These are phyloP conservation scores for Cryptococcus wingfieldii DNA, from an alignment of 1,284 basidiomycete genomes.

Conservation along the genomic window DNA sequence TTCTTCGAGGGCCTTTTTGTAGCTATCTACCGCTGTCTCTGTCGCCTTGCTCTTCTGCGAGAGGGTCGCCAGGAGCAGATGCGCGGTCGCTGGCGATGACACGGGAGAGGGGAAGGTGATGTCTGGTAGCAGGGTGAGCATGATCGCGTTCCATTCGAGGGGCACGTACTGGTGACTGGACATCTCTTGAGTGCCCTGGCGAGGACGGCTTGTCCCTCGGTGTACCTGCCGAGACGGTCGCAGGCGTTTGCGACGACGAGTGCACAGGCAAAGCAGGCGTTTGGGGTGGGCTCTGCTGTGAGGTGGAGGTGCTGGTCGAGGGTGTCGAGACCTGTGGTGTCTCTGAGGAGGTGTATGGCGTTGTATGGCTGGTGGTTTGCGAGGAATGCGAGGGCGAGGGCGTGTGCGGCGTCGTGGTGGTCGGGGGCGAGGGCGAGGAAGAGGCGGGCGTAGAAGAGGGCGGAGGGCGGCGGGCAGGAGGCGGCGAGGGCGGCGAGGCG, in stretches of 20 bases:
- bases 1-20: constrained; percentile 64
- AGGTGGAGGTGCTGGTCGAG: constrained; percentile 18
- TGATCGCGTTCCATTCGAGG: constrained; percentile 3
- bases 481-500: constrained; percentile 35
- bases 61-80: constrained; percentile 34
- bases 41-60: constrained; percentile 52
- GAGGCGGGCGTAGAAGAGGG: constrained; percentile 42
- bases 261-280: constrained; percentile 64
- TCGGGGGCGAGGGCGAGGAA: constrained; percentile 34
- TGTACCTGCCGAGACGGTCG: constrained; percentile 59
- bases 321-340: constrained; percentile 40
- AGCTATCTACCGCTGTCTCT: constrained; percentile 67
- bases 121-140: constrained; percentile 11
- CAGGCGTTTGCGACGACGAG: constrained; percentile 76
- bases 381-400: constrained; percentile 73
- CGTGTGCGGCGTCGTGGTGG: constrained; percentile 76
- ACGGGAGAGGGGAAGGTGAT: constrained; percentile 24
- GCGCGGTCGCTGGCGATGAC: constrained; percentile 26
- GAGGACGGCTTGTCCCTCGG: constrained; percentile 43
- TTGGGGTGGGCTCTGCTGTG: constrained; percentile 44
- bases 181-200: constrained; percentile 34
- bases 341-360: constrained; percentile 65
- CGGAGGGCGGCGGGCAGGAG: constrained; percentile 28
- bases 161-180: constrained; percentile 28
- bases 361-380: constrained; percentile 70